Base-by-base conservation (phyloP, 1,284 basidiomycete genomes). In the Golubevia sp. region DNA sequence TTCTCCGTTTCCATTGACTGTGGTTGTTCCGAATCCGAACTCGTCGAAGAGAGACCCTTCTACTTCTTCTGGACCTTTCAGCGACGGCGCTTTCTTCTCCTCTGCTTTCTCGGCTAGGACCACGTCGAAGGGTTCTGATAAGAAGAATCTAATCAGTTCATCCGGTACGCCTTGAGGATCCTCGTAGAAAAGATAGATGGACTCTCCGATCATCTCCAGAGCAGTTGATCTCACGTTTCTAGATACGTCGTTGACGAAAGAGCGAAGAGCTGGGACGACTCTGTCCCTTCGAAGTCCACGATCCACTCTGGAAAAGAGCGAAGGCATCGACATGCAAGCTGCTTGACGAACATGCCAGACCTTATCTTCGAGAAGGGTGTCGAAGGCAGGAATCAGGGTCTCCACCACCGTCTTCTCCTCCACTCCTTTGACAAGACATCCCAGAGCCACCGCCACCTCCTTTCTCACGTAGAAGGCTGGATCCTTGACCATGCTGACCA, bases 271-370 rank as follows among this genome's bases (percentile, higher is more conserved):
- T 6, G 64, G 11, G 2, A 83, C 71, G 30, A 78, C 74, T 55
- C 70, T 60, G n/a, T 67, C 59, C 15, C 75, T 70, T 6, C 72
- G 67, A 26, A 67, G 44, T 27, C 60, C 58, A 21, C 62, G 67
- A 85, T 59, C 52, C n/a, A 58, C 53, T 7, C 64, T 61, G 3
- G 74, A 65, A 51, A 92, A 88, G 57, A 97, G 86, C 1, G 91
- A 89, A 1, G 95, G 93, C 11, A 97, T 86, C 1, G 92, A 91
- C 68, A 94, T 92, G 49, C 96, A 88, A 1, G 92, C 90, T 2
- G 94, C 93, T 83, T 96, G 92, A 25, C 94, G 89, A 54, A 98
- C 95, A 63, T 94, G 91, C 87, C 91, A 91, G 20, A 89, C 87
- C 21, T 88, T 73, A 84, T 97, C 95, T 63, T 86, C 85, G 57